Conservation (phyloP, 176 grass and related monocot genomes). For the Eleusine indica region DNA sequence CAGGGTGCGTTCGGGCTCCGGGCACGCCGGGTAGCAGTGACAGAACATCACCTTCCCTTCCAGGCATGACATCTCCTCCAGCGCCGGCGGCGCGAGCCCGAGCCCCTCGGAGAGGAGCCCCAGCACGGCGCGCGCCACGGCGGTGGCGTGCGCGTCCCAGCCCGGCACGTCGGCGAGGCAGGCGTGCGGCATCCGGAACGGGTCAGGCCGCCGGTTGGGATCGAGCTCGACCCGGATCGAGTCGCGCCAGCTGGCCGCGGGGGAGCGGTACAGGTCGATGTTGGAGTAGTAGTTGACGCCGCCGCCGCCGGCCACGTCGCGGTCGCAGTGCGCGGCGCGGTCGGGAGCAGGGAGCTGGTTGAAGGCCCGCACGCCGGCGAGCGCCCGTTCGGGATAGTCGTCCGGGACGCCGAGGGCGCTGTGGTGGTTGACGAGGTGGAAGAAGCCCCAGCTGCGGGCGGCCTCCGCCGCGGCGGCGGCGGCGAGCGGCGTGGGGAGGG, state of each 20-base stretch:
- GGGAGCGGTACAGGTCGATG: conserved; percentile 58
- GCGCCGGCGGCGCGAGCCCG: conserved; percentile 24
- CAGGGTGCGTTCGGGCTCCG: conserved; percentile 76
- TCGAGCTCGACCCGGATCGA: conserved; percentile 59
- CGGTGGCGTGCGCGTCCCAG: conserved; percentile 60
- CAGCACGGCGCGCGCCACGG: conserved; percentile 44
- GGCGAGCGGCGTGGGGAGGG: conserved; percentile 41
- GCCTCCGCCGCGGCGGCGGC: conserved; percentile 42
- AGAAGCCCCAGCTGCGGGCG: conserved; percentile 74
- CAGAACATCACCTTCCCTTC: conserved; percentile 68
- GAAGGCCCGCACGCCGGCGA: conserved; percentile 71
- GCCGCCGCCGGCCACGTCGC: conserved; percentile 46
- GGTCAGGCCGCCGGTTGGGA: conserved; percentile 33
- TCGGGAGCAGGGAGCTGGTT: conserved; percentile 64
- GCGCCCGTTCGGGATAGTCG: conserved; percentile 28
- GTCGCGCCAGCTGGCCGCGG: conserved; percentile 85
- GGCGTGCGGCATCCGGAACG: conserved; percentile 50
- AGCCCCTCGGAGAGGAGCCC: conserved; percentile 65
- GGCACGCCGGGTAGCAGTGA: conserved; percentile 92
- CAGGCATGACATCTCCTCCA: conserved; percentile 50
- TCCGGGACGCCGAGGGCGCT: conserved; percentile 42
- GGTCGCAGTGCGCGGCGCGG: conserved; percentile 64
- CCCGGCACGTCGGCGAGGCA: conserved; percentile 57
- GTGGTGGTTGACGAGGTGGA: conserved; percentile 77
- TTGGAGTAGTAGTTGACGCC: conserved; percentile 76